Evolutionary conservation across 2,329 filamentous ascomycete species (phyloP).

Genomic region (Alternaria incomplexa): DNA sequence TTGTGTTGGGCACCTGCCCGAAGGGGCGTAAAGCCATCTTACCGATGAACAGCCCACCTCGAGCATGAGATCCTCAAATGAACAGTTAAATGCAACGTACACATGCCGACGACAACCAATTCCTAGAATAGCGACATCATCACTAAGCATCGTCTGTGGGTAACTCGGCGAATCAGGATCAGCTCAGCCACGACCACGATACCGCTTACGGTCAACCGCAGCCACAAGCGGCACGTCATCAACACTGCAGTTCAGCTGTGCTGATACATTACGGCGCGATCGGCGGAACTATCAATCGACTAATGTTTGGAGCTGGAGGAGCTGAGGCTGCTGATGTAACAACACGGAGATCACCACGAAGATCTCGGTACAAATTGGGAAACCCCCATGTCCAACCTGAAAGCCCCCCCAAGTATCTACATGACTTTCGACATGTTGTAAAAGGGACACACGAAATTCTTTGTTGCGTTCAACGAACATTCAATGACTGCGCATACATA

Average conservation of each 20-base stretch:
- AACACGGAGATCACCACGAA: not conserved
- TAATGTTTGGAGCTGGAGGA: not conserved
- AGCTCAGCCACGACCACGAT: constrained; percentile 16
- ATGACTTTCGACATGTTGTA: not conserved
- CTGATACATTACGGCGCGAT: not conserved
- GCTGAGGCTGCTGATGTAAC: not conserved
- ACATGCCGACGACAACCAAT: not conserved
- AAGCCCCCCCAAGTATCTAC: not conserved
- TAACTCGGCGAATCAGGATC: constrained; percentile 8
- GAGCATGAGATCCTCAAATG: not conserved
- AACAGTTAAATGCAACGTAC: not conserved
- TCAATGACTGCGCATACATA: not conserved
- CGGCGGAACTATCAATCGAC: not conserved
- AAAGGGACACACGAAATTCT: not conserved
- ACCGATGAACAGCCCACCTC: not conserved
- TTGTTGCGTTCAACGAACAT: not conserved
- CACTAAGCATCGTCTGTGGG: not conserved
- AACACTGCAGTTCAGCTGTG: constrained; percentile 16
- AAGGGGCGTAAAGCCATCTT: not conserved
- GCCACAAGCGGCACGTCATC: constrained; percentile 19
- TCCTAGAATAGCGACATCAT: not conserved
- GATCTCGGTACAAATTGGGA: not conserved
- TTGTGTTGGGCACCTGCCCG: not conserved
- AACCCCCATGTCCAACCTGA: not conserved
- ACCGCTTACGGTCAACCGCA: constrained; percentile 11